Base-by-base conservation (phyloP, 2,329 filamentous ascomycete genomes). In the Colletotrichum sp. region DNA sequence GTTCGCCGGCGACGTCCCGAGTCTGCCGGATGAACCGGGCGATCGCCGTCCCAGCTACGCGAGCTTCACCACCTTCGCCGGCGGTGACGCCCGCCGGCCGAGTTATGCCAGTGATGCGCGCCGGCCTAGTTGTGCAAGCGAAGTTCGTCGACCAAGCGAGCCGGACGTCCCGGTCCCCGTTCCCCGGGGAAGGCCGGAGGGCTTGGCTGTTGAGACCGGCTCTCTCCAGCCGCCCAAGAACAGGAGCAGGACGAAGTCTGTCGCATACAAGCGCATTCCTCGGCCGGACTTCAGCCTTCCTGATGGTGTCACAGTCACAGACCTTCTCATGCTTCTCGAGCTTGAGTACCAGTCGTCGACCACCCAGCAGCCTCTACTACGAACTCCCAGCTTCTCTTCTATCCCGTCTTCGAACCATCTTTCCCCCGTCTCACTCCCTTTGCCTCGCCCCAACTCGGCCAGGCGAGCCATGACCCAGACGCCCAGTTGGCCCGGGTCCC, bases 301-400 rank as follows among this genome's bases (percentile, higher is more conserved):
- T 1, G 63, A 18, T 7, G 74, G 74, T n/a, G 44, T 76, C 57
- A 69, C 70, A 1, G 74, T 76, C 21, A 63, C 71, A 3, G 74
- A 76, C n/a, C 74, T 76, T 32, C 70, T 76, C 16, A 57, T 65
- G 32, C 74, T 76, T 8, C 74, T 76, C 28, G 70, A 76, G 21
- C 21, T 69, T 24, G 70, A 76, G 74, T 76, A 52, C 18, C 57
- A 64, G 21, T 76, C 74, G 12, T 57, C 69, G 18, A 34, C 30
- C 9, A 8, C 57, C 9, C 57, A 28, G 15, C 59, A n/a, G 6
- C 52, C 57, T 12, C 8, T 65, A 5, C 44, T 52, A 5, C 21
- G 62, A 36, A 30, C 70, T 16, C 49, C 70, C 21, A 64, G 63
- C 44, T 39, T 24, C 26, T 70, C 64, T 2, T 34, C 59, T 6